phyloP scores from a whole-genome alignment of 805 yeast species.

The Teunomyces stri region DNA sequence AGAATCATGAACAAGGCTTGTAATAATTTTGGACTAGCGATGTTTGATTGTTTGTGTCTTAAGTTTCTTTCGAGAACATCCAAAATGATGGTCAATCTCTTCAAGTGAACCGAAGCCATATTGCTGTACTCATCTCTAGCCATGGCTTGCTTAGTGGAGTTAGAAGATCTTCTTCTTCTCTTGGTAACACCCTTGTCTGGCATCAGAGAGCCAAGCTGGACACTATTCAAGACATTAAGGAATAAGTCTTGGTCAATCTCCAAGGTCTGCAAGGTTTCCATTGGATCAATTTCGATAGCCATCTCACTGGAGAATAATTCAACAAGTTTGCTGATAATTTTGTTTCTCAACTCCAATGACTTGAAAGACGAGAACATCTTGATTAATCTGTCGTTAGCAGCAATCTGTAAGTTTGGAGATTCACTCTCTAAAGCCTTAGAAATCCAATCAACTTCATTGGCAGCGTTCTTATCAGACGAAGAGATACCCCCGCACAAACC shows the following conservation, averaged over 20 bases:
- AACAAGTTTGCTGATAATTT: constrained; percentile 47
- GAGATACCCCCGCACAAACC: constrained; percentile 50
- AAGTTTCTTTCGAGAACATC: constrained; percentile 68
- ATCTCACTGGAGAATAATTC: constrained; percentile 53
- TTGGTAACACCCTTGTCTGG: constrained; percentile 58
- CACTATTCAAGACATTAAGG: constrained; percentile 55
- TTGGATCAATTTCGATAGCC: constrained; percentile 32
- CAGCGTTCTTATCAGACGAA: constrained; percentile 50
- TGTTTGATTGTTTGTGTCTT: constrained; percentile 24
- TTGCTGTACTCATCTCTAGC: constrained; percentile 66
- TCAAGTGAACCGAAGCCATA: constrained; percentile 75
- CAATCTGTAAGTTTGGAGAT: constrained; percentile 37
- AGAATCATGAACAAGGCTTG: constrained; percentile 57
- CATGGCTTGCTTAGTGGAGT: constrained; percentile 72
- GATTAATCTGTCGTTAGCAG: constrained; percentile 52
- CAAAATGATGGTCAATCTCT: constrained; percentile 71
- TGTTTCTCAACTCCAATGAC: constrained; percentile 52
- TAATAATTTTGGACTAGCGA: constrained; percentile 46
- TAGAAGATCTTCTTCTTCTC: constrained; percentile 79
- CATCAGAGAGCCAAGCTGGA: constrained; percentile 50
- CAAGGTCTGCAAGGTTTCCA: constrained; percentile 52
- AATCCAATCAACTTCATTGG: constrained; percentile 59
- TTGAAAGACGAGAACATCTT: constrained; percentile 55
- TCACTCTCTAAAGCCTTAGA: constrained; percentile 46
- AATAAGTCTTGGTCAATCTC: constrained; percentile 56